These are phyloP conservation scores for Alopecurus myosuroides DNA, from an alignment of 176 grass and related monocot species.

Conservation along the genomic window DNA sequence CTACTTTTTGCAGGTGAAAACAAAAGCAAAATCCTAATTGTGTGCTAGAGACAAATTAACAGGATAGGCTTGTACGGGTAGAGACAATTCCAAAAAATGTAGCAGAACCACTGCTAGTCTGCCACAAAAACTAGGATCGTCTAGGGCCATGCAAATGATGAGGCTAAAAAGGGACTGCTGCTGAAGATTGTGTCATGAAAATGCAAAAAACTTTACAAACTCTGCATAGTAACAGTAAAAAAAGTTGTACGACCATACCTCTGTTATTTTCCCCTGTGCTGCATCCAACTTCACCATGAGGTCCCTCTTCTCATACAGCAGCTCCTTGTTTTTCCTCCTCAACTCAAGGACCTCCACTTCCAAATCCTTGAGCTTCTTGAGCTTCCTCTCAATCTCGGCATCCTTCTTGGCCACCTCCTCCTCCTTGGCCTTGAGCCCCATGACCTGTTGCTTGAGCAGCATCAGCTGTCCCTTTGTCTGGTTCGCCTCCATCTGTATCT, in stretches of 20 bases:
- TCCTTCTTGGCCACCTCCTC: constrained; percentile 69
- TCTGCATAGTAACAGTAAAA: neutral
- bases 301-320: constrained; percentile 91
- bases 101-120: constrained; percentile 1
- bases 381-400: constrained; percentile 64
- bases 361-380: constrained; percentile 72
- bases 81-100: constrained; percentile 21
- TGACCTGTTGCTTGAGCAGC: constrained; percentile 92
- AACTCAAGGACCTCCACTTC: constrained; percentile 85
- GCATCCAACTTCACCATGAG: constrained; percentile 77
- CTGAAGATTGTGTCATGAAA: neutral
- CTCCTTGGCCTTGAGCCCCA: constrained; percentile 64
- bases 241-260: constrained; percentile 45
- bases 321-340: constrained; percentile 88
- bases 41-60: constrained; percentile 20
- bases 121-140: neutral
- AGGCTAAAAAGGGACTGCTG: neutral
- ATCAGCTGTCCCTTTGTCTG: constrained; percentile 83
- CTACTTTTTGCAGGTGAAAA: neutral
- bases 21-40: constrained; percentile 6
- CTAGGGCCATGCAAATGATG: neutral
- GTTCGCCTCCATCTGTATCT: constrained; percentile 65
- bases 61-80: constrained; percentile 13
- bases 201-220: neutral
- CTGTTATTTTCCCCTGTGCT: constrained; percentile 76